phyloP scores from a whole-genome alignment of 140 eudicot species.

The Senecio squalidus region DNA sequence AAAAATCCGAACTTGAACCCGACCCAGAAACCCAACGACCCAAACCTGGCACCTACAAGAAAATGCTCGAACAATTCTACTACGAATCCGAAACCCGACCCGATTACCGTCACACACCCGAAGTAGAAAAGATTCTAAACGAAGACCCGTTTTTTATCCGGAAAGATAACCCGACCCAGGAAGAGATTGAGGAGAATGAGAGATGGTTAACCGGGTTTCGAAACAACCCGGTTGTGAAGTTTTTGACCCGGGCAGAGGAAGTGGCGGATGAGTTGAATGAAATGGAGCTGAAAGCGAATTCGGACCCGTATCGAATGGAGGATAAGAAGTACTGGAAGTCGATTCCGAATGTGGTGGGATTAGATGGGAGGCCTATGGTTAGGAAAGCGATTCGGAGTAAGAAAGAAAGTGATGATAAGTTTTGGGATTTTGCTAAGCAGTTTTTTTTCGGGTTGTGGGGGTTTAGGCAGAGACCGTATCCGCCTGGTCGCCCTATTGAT shows the following conservation, averaged over 20 bases:
- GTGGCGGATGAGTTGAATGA: conserved; percentile 59
- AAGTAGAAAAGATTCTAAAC: conserved; percentile 54
- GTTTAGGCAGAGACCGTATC: conserved; percentile 76
- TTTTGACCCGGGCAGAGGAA: conserved; percentile 49
- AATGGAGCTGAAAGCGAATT: conserved; percentile 56
- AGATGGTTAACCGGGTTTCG: conserved; percentile 66
- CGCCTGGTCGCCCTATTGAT: conserved; percentile 88
- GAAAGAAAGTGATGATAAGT: conserved; percentile 59
- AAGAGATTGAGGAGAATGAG: conserved; percentile 73
- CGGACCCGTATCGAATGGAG: conserved; percentile 42
- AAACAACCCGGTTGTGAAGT: conserved; percentile 57
- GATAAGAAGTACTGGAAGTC: conserved; percentile 66
- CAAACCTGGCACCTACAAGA: conserved; percentile 54
- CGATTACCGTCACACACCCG: conserved; percentile 71
- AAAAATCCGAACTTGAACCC: too few species aligned
- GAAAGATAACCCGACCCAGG: conserved; percentile 60
- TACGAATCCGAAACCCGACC: conserved; percentile 77
- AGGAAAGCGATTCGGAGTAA: conserved; percentile 45
- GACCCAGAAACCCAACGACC: conserved; percentile 21
- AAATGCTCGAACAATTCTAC: conserved; percentile 69
- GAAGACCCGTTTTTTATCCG: conserved; percentile 55
- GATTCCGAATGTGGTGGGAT: conserved; percentile 70
- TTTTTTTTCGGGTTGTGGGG: conserved; percentile 97
- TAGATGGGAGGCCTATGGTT: conserved; percentile 92
- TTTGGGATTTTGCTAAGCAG: conserved; percentile 90